Conservation (phyloP, 352 stramenopile genomes). For the Saprolegnia parasitica region DNA sequence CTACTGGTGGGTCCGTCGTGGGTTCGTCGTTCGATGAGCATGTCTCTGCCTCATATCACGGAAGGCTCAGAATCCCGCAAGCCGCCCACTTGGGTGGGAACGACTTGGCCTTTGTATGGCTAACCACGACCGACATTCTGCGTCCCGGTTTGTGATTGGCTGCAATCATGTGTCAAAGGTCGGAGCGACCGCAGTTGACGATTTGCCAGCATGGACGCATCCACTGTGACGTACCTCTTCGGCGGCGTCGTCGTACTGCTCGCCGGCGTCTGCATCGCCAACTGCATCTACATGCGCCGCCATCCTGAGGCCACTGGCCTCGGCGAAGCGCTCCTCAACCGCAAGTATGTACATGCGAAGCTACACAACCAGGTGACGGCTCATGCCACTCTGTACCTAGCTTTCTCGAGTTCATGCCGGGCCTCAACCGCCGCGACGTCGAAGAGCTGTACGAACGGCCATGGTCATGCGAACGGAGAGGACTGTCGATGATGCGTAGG, state of each 20-base stretch:
- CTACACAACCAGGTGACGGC: neutral
- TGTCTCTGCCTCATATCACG: too few species aligned
- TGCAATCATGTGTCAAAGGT: slow-evolving; percentile 3
- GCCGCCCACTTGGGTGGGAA: neutral
- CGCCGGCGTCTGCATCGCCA: slow-evolving; percentile 13
- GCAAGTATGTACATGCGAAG: slow-evolving; percentile 1
- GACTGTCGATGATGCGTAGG: neutral
- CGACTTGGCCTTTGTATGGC: slow-evolving; percentile 7
- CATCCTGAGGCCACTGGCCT: neutral
- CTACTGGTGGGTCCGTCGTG: too few species aligned
- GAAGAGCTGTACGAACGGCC: slow-evolving; percentile 18
- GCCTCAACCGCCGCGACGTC: slow-evolving; percentile 22
- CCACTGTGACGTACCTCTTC: neutral
- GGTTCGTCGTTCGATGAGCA: too few species aligned
- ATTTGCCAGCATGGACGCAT: slow-evolving; percentile 9
- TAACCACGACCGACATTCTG: slow-evolving; percentile 13
- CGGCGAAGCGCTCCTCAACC: slow-evolving; percentile 7
- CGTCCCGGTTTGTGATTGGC: neutral
- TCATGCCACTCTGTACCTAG: slow-evolving; percentile 11
- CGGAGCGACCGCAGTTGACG: neutral
- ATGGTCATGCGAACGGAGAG: neutral
- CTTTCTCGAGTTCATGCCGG: slow-evolving; percentile 20
- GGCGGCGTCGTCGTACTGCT: neutral
- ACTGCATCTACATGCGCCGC: slow-evolving; percentile 13
- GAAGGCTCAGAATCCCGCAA: too few species aligned